phyloP scores from a whole-genome alignment of 2,329 filamentous ascomycete species.

The Botrytis sinoallii region DNA sequence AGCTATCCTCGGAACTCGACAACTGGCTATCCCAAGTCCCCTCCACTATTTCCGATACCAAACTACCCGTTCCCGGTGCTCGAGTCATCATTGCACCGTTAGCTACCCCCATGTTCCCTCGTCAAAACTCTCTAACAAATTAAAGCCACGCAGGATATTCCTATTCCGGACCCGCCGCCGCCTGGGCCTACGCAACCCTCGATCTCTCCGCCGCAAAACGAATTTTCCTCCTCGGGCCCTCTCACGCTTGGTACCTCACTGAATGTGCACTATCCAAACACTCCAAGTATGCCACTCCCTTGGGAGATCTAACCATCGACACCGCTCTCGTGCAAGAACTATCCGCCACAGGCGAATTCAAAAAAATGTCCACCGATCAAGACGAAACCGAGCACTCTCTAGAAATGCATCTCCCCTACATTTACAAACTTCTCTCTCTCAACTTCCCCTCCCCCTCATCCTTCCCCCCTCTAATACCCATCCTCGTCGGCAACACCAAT shows the following conservation, averaged over 20 bases:
- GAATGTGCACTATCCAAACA: slow-evolving; percentile 76
- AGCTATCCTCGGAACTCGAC: slow-evolving; percentile 69
- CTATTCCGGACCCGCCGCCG: slow-evolving; percentile 88
- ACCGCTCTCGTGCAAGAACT: slow-evolving; percentile 51
- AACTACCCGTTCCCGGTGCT: slow-evolving; percentile 68
- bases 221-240: slow-evolving; percentile 89
- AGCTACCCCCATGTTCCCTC: slow-evolving; percentile 39
- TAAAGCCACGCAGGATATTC: slow-evolving; percentile 85
- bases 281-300: slow-evolving; percentile 67
- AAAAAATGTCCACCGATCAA: slow-evolving; percentile 59
- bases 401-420: slow-evolving; percentile 94
- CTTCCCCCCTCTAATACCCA: slow-evolving; percentile 76
- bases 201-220: slow-evolving; percentile 76
- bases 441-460: slow-evolving; percentile 44
- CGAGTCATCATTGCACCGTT: slow-evolving; percentile 92
- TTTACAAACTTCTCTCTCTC: slow-evolving; percentile 69
- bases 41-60: slow-evolving; percentile 54
- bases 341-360: slow-evolving; percentile 52
- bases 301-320: slow-evolving; percentile 69
- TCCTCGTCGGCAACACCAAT: slow-evolving; percentile 77
- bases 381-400: slow-evolving; percentile 89
- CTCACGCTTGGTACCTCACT: slow-evolving; percentile 78
- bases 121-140: background rate
- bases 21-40: slow-evolving; percentile 72
- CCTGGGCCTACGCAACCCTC: slow-evolving; percentile 88